These are phyloP conservation scores for Cetraspora pellucida DNA, from an alignment of 192 early-diverging fungal species.

Conservation along the genomic window DNA sequence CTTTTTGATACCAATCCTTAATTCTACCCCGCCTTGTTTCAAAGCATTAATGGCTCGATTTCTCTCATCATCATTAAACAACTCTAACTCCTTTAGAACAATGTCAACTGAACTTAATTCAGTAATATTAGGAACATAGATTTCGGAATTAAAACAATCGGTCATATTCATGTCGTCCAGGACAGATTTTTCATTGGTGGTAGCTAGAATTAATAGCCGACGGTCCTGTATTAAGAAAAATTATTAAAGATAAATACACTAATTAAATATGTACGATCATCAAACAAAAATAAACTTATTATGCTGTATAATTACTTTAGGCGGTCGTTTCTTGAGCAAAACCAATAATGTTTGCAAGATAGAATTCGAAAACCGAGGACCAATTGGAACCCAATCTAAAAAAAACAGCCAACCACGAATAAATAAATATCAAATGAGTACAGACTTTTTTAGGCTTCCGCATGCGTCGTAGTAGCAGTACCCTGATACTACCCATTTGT, in stretches of 20 bases:
- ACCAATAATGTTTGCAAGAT: conserved; percentile 93
- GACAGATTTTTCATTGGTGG: conserved; percentile 79
- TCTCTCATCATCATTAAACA: conserved; percentile 75
- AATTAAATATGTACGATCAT: too few species aligned
- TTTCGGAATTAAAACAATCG: conserved; percentile 82
- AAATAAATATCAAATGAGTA: neutral
- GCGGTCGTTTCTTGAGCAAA: conserved; percentile 88
- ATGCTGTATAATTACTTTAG: conserved; percentile 53
- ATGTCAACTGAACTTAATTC: conserved; percentile 68
- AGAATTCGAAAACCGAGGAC: conserved; percentile 91
- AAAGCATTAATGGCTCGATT: conserved; percentile 57
- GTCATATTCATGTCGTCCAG: conserved; percentile 86
- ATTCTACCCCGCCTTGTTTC: conserved; percentile 52
- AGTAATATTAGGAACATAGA: conserved; percentile 81
- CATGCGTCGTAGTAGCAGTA: too few species aligned
- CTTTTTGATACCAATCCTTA: conserved; percentile 85
- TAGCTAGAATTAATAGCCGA: conserved; percentile 87
- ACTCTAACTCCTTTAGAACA: conserved; percentile 67
- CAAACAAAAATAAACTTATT: neutral
- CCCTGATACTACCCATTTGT: too few species aligned
- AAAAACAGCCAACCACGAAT: neutral
- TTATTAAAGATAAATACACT: too few species aligned
- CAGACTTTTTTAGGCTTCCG: too few species aligned
- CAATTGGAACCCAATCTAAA: conserved; percentile 91
- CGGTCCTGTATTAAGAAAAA: conserved; percentile 46